Conservation (phyloP, 2,329 filamentous ascomycete genomes). For the Chalaropsis thielavioides region DNA sequence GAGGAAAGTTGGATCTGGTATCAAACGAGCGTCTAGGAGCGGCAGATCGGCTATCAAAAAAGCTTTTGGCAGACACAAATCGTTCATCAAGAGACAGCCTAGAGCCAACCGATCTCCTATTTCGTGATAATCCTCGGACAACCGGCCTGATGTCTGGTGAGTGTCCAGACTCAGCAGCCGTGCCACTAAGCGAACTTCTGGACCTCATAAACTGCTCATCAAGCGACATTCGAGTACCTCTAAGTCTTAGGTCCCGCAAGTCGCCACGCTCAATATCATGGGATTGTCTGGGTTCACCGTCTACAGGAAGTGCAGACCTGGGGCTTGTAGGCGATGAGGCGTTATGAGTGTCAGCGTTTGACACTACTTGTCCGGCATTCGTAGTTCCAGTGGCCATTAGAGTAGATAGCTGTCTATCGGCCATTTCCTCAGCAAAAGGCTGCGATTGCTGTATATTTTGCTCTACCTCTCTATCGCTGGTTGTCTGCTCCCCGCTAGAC, state of each 20-base stretch:
- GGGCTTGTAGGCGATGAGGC: conserved; percentile 1
- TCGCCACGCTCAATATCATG: background rate
- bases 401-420: background rate
- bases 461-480: background rate
- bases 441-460: background rate
- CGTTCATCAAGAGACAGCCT: background rate
- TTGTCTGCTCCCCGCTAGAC: background rate
- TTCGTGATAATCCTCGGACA: background rate
- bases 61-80: background rate
- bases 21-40: background rate
- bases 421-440: background rate
- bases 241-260: background rate
- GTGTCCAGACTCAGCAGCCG: background rate
- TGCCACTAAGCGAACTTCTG: background rate
- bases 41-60: background rate
- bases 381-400: background rate
- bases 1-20: background rate
- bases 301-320: background rate
- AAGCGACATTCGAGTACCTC: background rate
- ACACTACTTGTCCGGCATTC: background rate
- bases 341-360: background rate
- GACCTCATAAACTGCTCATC: background rate
- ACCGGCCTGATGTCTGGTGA: background rate
- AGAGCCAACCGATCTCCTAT: background rate
- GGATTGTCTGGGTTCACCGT: background rate